Evolutionary conservation across 208 protist genomes (phyloP).

Genomic region (Endotrypanum monterogeii): DNA sequence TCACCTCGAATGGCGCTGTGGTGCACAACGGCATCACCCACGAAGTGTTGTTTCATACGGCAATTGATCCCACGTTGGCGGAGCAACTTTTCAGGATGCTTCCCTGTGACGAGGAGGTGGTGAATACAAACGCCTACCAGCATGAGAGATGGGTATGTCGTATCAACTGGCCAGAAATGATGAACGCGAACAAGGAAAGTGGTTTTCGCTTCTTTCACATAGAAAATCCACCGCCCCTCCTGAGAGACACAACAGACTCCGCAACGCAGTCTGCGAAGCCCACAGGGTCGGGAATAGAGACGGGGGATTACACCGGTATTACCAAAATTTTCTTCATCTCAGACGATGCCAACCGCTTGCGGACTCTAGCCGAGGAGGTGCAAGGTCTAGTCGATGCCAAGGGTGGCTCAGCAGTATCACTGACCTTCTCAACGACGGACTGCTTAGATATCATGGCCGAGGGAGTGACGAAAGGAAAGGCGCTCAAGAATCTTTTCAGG

Average conservation of each 20-base stretch:
- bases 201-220: slow-evolving; percentile 33
- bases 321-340: slow-evolving; percentile 48
- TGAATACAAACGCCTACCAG: slow-evolving; percentile 64
- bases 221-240: slow-evolving; percentile 8
- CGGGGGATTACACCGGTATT: slow-evolving; percentile 41
- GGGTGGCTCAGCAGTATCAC: slow-evolving; percentile 7
- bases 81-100: slow-evolving; percentile 39
- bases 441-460: slow-evolving; percentile 45
- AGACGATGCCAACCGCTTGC: slow-evolving; percentile 19
- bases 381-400: slow-evolving; percentile 5
- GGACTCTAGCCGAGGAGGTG: slow-evolving; percentile 25
- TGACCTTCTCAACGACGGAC: slow-evolving; percentile 43
- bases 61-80: slow-evolving; percentile 31
- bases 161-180: slow-evolving; percentile 44
- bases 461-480: slow-evolving; percentile 35
- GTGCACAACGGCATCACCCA: slow-evolving; percentile 50
- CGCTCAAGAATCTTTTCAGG: slow-evolving; percentile 29
- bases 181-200: slow-evolving; percentile 38
- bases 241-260: not conserved
- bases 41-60: slow-evolving; percentile 26
- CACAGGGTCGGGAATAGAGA: slow-evolving; percentile 9
- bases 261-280: not conserved
- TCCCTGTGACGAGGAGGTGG: slow-evolving; percentile 22
- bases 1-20: slow-evolving; percentile 63
- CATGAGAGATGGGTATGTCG: slow-evolving; percentile 65